Percentiles rank a stretch among this genome's conserved stretches.
Conservation (phyloP, 2,329 filamentous ascomycete species). For the Epichloe baconii region DNA sequence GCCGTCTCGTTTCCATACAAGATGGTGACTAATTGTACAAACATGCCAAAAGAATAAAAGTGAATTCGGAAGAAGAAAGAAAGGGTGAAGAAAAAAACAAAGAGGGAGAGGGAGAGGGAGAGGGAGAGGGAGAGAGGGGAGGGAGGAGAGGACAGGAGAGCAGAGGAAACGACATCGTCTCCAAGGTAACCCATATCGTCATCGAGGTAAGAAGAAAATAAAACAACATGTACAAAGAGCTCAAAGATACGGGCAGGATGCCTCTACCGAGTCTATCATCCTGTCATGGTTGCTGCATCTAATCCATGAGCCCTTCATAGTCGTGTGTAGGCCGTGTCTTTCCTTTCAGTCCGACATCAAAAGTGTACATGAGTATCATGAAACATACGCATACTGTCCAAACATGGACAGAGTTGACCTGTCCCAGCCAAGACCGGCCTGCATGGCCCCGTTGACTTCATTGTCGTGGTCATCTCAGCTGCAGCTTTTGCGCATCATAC, state of each 20-base stretch:
- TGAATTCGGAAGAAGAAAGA: not conserved
- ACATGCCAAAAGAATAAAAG: conserved; percentile 1
- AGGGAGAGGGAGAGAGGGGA: not conserved
- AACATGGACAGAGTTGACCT: not conserved
- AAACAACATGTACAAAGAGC: not conserved
- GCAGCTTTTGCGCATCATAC: too few relatives aligned
- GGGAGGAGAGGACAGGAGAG: not conserved
- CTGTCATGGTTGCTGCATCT: not conserved
- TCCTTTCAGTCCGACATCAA: not conserved
- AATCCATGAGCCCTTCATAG: not conserved
- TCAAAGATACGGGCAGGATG: not conserved
- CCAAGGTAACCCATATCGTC: not conserved
- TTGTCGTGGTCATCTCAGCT: too few relatives aligned
- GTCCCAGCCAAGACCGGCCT: not conserved
- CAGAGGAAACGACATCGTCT: not conserved
- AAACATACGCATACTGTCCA: not conserved
- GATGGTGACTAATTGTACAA: conserved; percentile 3
- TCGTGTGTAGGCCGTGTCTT: not conserved
- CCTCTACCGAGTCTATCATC: not conserved
- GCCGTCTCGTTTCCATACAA: not conserved
- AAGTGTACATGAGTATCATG: not conserved
- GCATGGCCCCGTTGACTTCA: not conserved
- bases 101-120: not conserved
- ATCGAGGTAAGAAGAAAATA: conserved; percentile 1
- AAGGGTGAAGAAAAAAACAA: not conserved